Percentiles rank a stretch among this genome's conserved stretches.
Evolutionary conservation across 75 land plant genomes (phyloP).

Genomic region (Pinus tabuliformis): DNA sequence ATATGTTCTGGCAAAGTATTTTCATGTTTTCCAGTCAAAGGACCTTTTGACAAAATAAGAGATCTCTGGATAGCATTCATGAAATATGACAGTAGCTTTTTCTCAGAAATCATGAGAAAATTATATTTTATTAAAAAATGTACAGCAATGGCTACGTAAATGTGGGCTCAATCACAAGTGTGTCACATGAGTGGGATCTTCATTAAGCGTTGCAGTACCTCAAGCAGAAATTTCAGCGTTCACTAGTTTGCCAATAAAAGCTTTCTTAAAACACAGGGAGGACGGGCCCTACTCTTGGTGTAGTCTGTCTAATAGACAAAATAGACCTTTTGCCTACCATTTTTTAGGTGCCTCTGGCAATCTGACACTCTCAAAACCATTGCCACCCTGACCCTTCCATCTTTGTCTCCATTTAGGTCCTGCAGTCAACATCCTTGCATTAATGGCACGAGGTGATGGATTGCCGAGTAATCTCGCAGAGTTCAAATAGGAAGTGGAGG

Average conservation of each 20-base stretch:
- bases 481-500: no score
- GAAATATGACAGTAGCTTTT: not conserved
- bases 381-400: no score
- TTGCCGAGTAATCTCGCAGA: no score
- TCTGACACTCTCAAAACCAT: no score
- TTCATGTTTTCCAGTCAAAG: not conserved
- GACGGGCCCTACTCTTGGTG: not conserved
- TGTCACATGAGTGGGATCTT: not conserved
- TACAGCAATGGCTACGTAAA: not conserved
- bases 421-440: no score
- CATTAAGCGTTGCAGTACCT: not conserved
- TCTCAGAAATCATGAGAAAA: not conserved
- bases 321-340: no score
- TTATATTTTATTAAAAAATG: not conserved
- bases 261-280: not conserved
- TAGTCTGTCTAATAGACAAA: no score
- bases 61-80: not conserved
- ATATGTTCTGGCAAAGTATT: not conserved
- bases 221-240: not conserved
- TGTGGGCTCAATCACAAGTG: not conserved
- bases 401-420: no score
- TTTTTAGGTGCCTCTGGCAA: no score
- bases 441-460: no score
- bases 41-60: not conserved
- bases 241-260: not conserved